Base-by-base conservation (phyloP, 139 green algal genomes). In the Ettlia oleoabundans region DNA sequence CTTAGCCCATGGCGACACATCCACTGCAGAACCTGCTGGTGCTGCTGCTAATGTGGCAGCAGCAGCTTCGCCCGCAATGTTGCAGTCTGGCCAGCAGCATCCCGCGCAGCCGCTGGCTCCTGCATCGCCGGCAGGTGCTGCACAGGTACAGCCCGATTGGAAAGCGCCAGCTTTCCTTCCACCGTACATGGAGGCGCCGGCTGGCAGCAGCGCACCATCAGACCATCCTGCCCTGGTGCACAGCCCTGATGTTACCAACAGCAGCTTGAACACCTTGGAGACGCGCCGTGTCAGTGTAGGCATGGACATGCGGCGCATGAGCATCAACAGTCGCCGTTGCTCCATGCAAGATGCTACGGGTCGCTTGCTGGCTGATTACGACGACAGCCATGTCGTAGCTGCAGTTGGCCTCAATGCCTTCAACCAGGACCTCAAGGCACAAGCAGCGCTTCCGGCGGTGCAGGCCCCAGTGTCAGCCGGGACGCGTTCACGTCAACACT, bases 151-250 rank as follows among this genome's bases (percentile, higher is more conserved):
- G 24, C 24, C 76, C 51, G 66, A 84, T 28, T 89, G 85, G 80
- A 58, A 53, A 35, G 61, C 53, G 15, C 80, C 80, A n/a, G 85
- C 84, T 19, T 88, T 88, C 43, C 32, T 88, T 37, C 84, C 84
- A n/a, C 84, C 84, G 1, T 85, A 88, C 58, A 33, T 78, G 58
- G 40, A 28, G 22, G 71, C n/a, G 22, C 55, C 67, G 19, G 61
- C 38, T 0, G 53, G 61, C 38, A 86, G 64, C 64, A 38, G 47
- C 7, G 67, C 51, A 24, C 43, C 26, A 24, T 85, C 80, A 1
- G 83, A 84, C 32, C 85, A 89, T 68, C 85, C 85, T n/a, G 85
- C 85, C 21, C 74, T 89, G 24, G 72, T 68, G 61, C 80, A 86
- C 73, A 85, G 78, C 62, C 84, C 84, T 19, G 64, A 70, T 9